A percentile compares a stretch with the other conserved stretches of the same genome.
phyloP scores from a whole-genome alignment of 306 rosid species.

The Luffa aegyptiaca region DNA sequence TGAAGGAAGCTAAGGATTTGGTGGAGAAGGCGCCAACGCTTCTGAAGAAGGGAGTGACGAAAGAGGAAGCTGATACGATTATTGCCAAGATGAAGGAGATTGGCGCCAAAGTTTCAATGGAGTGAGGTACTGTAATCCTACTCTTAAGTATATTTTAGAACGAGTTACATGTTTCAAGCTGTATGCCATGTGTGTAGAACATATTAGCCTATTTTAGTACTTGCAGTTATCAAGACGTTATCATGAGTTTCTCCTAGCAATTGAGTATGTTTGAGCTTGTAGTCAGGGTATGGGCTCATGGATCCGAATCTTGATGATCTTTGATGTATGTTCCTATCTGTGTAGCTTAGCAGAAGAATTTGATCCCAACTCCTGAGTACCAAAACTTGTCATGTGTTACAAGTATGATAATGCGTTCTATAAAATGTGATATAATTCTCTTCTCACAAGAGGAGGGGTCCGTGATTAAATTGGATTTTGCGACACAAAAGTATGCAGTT shows the following conservation, averaged over 20 bases:
- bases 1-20: conserved; percentile 97
- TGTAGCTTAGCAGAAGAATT: not conserved
- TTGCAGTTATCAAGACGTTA: not conserved
- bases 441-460: not conserved
- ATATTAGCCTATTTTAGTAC: not conserved
- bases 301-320: not conserved
- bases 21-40: conserved; percentile 83
- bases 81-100: conserved; percentile 78
- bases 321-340: not conserved
- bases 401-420: not conserved
- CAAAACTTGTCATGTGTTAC: not conserved
- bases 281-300: not conserved
- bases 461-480: not conserved
- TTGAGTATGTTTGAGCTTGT: not conserved
- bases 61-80: conserved; percentile 77
- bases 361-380: not conserved
- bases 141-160: not conserved
- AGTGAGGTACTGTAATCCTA: conserved; percentile 42
- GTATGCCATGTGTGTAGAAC: not conserved
- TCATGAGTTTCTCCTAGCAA: not conserved
- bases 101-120: conserved; percentile 85
- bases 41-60: conserved; percentile 82
- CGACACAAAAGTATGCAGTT: not conserved
- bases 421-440: too few relatives aligned
- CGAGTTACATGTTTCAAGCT: not conserved